Evolutionary conservation across 805 yeast species (phyloP), one percentile per base, ranked within the genome.

Genomic region (Ogataea glucozyma): DNA sequence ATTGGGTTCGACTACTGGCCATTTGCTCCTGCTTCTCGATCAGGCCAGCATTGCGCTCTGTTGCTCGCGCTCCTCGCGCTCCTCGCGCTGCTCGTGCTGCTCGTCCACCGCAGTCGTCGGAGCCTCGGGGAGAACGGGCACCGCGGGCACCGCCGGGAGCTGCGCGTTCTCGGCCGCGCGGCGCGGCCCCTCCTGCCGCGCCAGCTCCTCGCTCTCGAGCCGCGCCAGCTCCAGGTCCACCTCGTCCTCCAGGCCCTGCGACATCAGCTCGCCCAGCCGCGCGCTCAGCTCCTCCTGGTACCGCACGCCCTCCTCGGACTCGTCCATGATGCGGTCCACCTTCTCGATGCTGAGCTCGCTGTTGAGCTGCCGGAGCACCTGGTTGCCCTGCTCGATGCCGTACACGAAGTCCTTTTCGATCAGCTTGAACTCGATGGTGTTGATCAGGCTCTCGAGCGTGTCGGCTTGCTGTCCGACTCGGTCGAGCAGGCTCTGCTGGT

Each of bases 301-400:
- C 20, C 82, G 72, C 12, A 82, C 71, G 37, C 91, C 95, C 17
- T 88, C 96, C 35, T 84, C 87, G 16, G 86, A 75, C 39, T 87
- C 90, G 61, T 90, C 97, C 76, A 91, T 67, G 3, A 91, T 72
- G 56, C 73, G 75, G 52, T 90, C 97, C n/a, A 89, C 84, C 53
- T 78, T 78, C 23, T 85, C 90, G 13, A 86, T 58, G 26, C 78
- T 80, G 78, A 90, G 78, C 54, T 91, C 97, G 36, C 69, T 67
- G 61, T 93, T 93, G 46, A 93, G 71, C 52, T 78, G 80, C 51
- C 76, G 82, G 52, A 93, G 73, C 10, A 88, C 87, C 39, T 73
- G 66, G 57, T 85, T 89, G 18, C 99, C 98, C 51, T 84, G 82
- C 52, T 81, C 73, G 22, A 93, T 68, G 0, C 97, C 97, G 45